Base-by-base conservation (phyloP, 2,329 filamentous ascomycete species). In the Zymoseptoria passerinii region DNA sequence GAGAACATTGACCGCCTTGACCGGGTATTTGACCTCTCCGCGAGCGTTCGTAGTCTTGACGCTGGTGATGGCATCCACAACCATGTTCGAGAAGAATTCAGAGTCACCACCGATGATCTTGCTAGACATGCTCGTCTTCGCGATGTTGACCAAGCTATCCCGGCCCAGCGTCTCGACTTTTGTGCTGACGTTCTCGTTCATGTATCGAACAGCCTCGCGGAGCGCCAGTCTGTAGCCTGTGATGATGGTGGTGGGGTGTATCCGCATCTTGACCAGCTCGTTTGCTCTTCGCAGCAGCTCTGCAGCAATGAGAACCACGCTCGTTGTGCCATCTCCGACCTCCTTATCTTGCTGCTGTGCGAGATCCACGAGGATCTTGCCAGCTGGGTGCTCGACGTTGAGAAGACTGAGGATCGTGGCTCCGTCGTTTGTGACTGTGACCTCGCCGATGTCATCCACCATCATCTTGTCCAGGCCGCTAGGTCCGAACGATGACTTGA, bases 381-480 rank as follows among this genome's bases (percentile, higher is more conserved):
- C 94, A 58, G 94, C 94, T 56, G 94, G 94, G 77, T 99, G 92
- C 75, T 99, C 92, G 71, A 99, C 92, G 72, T 97, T 94, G 72
- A 99, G 84, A 71, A 99, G 82, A 74, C 85, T 90, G 66, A 99
- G 84, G 71, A 99, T 99, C 35, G 94, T 99, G 57, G 94, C 94
- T 72, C 94, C 94, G 76, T 99, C 94, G 77, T 99, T 99, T 66
- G 94, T 99, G 59, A 99, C 94, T 61, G 94, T 99, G 60, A 99
- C 94, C 79, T 99, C 94, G 72, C 94, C 94, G 75, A 99, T 97
- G 74, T 99, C 94, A 78, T 99, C 94, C 69, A 99, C 94, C 94
- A 99, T 97, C 94, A 99, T 99, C 84, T 99, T 99, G 75, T 99
- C 94, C 66, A 99, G 83, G 53, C 94, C 94, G 63, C 90, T 96